These are phyloP conservation scores for Leishmania tarentolae DNA, from an alignment of 208 protist genomes.

Conservation along the genomic window DNA sequence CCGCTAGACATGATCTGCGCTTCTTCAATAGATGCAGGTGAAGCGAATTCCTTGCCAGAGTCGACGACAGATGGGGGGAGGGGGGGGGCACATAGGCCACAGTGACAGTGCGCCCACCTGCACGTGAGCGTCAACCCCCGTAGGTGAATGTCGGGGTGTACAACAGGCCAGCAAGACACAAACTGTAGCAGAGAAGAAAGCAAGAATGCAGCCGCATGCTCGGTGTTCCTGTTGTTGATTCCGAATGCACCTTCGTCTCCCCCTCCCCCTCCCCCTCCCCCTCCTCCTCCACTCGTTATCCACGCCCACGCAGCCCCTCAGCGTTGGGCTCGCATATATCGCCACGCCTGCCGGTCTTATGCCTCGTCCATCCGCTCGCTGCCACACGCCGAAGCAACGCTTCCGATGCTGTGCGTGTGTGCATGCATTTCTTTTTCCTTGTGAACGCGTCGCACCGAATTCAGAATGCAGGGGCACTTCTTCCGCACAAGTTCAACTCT, in stretches of 20 bases:
- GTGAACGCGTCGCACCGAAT: background rate
- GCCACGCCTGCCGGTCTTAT: background rate
- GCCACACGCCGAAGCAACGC: background rate
- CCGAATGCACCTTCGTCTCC: background rate
- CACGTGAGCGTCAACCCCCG: background rate
- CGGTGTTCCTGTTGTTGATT: background rate
- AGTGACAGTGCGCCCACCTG: background rate
- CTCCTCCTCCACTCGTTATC: background rate
- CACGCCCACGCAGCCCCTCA: background rate
- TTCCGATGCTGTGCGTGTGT: background rate
- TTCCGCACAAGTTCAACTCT: background rate
- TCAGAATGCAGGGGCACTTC: background rate
- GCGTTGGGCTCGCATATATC: background rate
- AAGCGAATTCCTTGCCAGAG: background rate
- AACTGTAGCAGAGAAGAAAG: background rate
- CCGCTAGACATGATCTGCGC: constrained; percentile 6
- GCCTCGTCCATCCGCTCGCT: background rate
- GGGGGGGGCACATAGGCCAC: too few species aligned
- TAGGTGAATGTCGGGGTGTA: background rate
- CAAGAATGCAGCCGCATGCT: background rate
- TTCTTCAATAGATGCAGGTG: background rate
- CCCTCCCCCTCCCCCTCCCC: background rate
- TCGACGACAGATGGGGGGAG: constrained; percentile 7
- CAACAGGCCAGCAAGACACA: background rate
- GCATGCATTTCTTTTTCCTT: background rate